Base-by-base conservation (phyloP, 2,329 filamentous ascomycete species). In the Ophiocordyceps sinensis region DNA sequence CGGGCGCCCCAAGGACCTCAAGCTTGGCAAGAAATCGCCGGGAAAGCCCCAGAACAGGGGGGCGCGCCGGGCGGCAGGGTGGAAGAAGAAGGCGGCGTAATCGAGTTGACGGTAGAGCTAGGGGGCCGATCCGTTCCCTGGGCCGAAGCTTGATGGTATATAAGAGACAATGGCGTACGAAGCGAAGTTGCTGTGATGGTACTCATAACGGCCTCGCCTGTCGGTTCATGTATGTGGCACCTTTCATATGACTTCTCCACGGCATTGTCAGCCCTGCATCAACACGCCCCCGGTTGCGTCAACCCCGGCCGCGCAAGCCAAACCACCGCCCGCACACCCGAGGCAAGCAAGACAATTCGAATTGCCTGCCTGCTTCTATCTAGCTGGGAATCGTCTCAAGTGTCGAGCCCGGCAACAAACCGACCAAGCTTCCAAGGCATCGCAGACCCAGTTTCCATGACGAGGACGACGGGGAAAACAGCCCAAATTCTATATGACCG, bases 1-100 rank as follows among this genome's bases (percentile, higher is more conserved):
- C 45, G 79, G 74, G 5, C 78, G 69, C 51, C 75, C 75, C 34
- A 80, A 65, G 58, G 75, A 76, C 51, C 57, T 75, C 45, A 79
- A 71, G 56, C 17, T 41, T 5, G 70, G 72, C 11, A 75, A 75
- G 48, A 74, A 73, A 51, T 58, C 57, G 53, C 6, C 45, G 43
- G 60, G 45, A 49, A 59, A 56, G 41, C 60, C 63, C 7, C 57
- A 60, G 43, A 60, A 54, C 30, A 59, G 64, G 36, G 53, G 65
- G 26, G 56, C 64, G 5, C 55, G 52, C 41, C 55, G 68, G 40
- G 63, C 64, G 10, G 52, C 61, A 3, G 60, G 62, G 31, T 72
- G 70, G 65, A 67, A 64, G 52, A 64, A 65, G 51, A 63, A 66
- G 32, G 5, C 14, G n/a, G 14, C 32, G n/a, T 35, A 15, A 28